Evolutionary conservation across 2,329 filamentous ascomycete genomes (phyloP).

Genomic region (Aureobasidium sp.): DNA sequence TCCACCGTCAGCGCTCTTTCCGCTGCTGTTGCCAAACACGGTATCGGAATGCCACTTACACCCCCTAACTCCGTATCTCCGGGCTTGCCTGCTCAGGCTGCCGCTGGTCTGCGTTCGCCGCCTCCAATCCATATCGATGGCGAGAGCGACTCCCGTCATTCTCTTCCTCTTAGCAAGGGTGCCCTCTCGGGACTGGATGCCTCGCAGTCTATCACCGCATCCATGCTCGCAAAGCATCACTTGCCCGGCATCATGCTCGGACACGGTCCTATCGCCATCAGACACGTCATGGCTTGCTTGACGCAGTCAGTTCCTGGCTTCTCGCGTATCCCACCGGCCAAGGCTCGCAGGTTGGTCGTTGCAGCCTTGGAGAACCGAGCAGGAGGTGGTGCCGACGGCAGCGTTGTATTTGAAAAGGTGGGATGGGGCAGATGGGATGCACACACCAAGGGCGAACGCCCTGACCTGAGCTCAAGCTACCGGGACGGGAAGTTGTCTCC

Average conservation of each 20-base stretch:
- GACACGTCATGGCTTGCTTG: conserved; percentile 89
- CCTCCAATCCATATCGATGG: conserved; percentile 58
- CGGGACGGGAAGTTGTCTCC: conserved; percentile 34
- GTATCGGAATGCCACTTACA: conserved; percentile 59
- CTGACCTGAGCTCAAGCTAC: conserved; percentile 27
- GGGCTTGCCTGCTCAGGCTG: conserved; percentile 63
- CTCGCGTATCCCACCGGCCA: conserved; percentile 76
- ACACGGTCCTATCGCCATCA: conserved; percentile 86
- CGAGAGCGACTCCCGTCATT: conserved; percentile 46
- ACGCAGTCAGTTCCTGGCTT: conserved; percentile 91
- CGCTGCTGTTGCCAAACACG: conserved; percentile 22
- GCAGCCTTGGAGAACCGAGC: conserved; percentile 75
- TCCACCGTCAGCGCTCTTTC: conserved; percentile 1
- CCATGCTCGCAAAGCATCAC: conserved; percentile 80
- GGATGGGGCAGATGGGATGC: conserved; percentile 97
- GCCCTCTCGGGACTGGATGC: conserved; percentile 56
- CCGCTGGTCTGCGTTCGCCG: conserved; percentile 41
- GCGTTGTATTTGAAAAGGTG: conserved; percentile 86
- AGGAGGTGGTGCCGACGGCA: conserved; percentile 52
- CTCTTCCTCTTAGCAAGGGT: conserved; percentile 37
- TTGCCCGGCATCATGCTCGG: conserved; percentile 82
- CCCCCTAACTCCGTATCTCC: conserved; percentile 95
- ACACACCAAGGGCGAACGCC: conserved; percentile 57
- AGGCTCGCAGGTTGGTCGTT: conserved; percentile 84
- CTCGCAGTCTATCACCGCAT: conserved; percentile 72